Percentiles rank a stretch among this genome's conserved stretches.
These are phyloP conservation scores for Penicillium mononematosum DNA, from an alignment of 495 filamentous ascomycete genomes.

Conservation along the genomic window DNA sequence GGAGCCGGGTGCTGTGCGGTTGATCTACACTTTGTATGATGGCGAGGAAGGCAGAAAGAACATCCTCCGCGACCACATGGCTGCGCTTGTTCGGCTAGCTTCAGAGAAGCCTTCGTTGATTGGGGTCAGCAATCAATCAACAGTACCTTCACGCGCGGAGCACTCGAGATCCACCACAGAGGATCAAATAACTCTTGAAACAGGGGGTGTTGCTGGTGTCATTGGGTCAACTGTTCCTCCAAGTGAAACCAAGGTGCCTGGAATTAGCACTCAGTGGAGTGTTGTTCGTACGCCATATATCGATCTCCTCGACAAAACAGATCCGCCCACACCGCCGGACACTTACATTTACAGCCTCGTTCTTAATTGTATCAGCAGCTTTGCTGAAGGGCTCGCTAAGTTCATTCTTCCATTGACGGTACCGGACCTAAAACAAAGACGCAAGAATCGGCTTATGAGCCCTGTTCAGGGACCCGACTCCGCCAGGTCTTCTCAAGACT, in stretches of 20 bases:
- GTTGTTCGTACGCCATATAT: conserved; percentile 82
- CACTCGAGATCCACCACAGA: conserved; percentile 49
- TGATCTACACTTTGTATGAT: conserved; percentile 81
- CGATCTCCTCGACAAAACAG: conserved; percentile 89
- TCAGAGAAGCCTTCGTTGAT: conserved; percentile 87
- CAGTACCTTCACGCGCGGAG: conserved; percentile 57
- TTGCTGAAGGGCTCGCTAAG: conserved; percentile 90
- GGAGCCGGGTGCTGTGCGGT: conserved; percentile 71
- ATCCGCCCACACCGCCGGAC: conserved; percentile 78
- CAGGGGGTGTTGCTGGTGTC: conserved; percentile 81
- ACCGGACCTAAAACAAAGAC: conserved; percentile 53
- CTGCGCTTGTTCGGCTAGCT: conserved; percentile 80
- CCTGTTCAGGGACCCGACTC: conserved; percentile 41
- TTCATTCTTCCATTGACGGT: conserved; percentile 89
- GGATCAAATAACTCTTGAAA: conserved; percentile 85
- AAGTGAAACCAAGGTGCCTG: conserved; percentile 61
- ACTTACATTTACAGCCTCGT: conserved; percentile 92
- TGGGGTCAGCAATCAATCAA: conserved; percentile 82
- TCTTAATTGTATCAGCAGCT: conserved; percentile 78
- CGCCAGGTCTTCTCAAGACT: conserved; percentile 40
- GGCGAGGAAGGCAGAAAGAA: conserved; percentile 67
- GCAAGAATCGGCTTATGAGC: conserved; percentile 47
- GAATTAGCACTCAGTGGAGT: conserved; percentile 90
- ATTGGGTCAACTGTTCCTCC: conserved; percentile 73
- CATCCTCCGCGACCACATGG: conserved; percentile 77